Base-by-base conservation (phyloP, 1,284 basidiomycete genomes). In the Ganoderma lingzhi region DNA sequence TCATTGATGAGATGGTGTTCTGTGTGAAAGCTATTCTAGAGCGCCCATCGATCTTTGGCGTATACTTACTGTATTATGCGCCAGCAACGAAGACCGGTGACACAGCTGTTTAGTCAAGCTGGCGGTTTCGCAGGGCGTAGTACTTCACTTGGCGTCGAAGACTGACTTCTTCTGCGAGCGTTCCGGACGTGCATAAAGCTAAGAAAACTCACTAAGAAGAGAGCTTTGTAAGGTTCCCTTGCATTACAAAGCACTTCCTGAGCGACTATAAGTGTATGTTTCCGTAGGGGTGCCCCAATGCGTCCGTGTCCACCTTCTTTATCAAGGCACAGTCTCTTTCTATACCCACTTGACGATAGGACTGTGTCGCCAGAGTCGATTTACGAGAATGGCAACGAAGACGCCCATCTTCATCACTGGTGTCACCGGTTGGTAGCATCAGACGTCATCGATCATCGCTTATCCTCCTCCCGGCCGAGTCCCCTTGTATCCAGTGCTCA, bases 351-450 rank as follows among this genome's bases (percentile, higher is more conserved):
- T 30, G 53, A 56, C 53, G 23, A 10, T 10, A 32, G 12, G 30
- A 32, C 44, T 15, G 19, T 37, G 14, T 17, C 30, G 30, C 9
- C 37, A 10, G 37, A 6, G 42, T n/a, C 37, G 3, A 39, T 23
- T 28, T 19, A 45, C 44, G 58, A 48, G 42, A 58, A 32, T 63
- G 37, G 56, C 41, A 64, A 62, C 30, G 8, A 72, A 67, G 62
- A 68, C 63, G 23, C 63, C 67, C 37, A 74, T 76, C 65, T 67
- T 76, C 65, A 39, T 76, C 48, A 70, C 65, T 35, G 75, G 75
- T 19, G 73, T 72, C 17, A 75, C 75, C 19, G 75, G 75, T 75
- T 61, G 1, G 71, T n/a, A 8, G n/a, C 3, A 3, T 37, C 37
- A 30, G 14, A 19, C n/a, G 19, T 42, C 14, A 44, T 32, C 28